phyloP scores from a whole-genome alignment of 192 early-diverging fungal species.

The Tieghemiomyces parasiticus region DNA sequence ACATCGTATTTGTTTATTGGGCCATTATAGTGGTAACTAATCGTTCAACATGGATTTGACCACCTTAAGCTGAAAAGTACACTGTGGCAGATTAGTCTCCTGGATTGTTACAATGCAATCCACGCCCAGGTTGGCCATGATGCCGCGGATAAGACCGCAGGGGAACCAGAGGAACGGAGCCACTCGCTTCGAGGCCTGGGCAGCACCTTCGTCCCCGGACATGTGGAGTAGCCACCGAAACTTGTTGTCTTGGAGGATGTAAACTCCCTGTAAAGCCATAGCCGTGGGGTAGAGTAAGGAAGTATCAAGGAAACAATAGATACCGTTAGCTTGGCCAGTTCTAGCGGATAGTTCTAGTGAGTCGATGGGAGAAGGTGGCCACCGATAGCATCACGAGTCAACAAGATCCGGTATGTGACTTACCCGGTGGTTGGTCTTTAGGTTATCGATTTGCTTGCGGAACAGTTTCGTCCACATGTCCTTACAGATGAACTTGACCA shows the following conservation, averaged over 20 bases:
- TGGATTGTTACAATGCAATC: constrained; percentile 76
- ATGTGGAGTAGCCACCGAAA: constrained; percentile 92
- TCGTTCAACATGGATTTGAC: too few species aligned
- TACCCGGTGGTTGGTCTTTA: constrained; percentile 96
- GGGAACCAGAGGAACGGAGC: constrained; percentile 91
- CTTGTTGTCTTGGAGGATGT: constrained; percentile 94
- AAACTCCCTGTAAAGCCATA: too few species aligned
- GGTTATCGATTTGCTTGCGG: constrained; percentile 95
- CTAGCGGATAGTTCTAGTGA: background rate
- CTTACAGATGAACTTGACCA: constrained; percentile 98
- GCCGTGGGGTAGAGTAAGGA: constrained; percentile 26
- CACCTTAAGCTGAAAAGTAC: constrained; percentile 70
- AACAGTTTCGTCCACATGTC: constrained; percentile 93
- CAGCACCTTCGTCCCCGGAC: constrained; percentile 63
- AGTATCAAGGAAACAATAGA: background rate
- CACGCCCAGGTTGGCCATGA: constrained; percentile 81
- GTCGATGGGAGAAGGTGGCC: background rate
- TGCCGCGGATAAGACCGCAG: constrained; percentile 92
- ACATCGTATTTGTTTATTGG: too few species aligned
- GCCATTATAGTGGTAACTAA: too few species aligned
- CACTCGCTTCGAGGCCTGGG: constrained; percentile 61
- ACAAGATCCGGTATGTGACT: constrained; percentile 6
- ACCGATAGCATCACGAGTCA: background rate
- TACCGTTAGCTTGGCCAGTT: background rate
- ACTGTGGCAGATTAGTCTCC: constrained; percentile 65